phyloP scores from a whole-genome alignment of 2,329 filamentous ascomycete species.

The Nakataea oryzae region DNA sequence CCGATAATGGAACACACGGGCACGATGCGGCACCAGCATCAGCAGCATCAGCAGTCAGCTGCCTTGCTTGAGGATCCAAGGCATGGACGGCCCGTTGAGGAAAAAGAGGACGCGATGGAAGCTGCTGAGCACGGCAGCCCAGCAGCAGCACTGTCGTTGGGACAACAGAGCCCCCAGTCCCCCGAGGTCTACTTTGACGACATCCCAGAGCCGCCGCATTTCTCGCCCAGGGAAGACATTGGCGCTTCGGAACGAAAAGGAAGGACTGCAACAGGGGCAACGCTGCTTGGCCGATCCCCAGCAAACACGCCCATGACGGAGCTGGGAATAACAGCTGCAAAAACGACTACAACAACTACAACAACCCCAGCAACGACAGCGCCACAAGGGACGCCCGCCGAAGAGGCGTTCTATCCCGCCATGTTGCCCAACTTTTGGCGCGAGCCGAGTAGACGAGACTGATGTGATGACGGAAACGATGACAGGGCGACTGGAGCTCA shows the following conservation, averaged over 20 bases:
- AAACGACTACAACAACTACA: not conserved
- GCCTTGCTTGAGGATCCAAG: not conserved
- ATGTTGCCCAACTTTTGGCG: slow-evolving; percentile 1
- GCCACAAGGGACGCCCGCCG: not conserved
- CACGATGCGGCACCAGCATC: not conserved
- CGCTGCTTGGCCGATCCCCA: no score
- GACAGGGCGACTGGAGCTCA: not conserved
- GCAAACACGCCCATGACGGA: not conserved
- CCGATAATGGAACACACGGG: not conserved
- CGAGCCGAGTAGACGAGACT: not conserved
- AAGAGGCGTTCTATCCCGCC: slow-evolving; percentile 1
- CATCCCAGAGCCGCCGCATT: slow-evolving; percentile 1
- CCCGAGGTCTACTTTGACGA: slow-evolving; percentile 16
- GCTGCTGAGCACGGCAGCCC: slow-evolving; percentile 41
- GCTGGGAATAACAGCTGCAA: not conserved
- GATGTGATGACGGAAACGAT: not conserved
- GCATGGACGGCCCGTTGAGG: not conserved
- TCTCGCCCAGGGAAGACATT: not conserved
- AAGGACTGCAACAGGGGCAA: not conserved
- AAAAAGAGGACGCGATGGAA: not conserved
- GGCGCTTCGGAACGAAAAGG: not conserved
- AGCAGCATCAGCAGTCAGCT: not conserved
- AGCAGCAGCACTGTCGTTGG: slow-evolving; percentile 40
- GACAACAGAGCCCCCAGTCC: slow-evolving; percentile 27
- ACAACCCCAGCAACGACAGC: not conserved